Conservation (phyloP, 768 basidiomycete species). For the Amanita molliuscula region DNA sequence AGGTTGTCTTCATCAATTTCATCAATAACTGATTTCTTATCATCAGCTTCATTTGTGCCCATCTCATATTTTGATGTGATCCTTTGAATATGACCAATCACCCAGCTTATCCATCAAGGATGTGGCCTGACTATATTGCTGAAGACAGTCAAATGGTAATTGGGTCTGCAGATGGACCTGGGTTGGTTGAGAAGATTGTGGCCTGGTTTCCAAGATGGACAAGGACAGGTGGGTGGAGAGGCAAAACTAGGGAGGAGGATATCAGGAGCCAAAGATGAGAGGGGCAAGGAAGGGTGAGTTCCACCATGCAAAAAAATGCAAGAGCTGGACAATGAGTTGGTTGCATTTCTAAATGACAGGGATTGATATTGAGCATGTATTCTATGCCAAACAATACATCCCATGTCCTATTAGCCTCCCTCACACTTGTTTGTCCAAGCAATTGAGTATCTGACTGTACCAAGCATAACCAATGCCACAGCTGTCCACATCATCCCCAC, state of each 20-base stretch:
- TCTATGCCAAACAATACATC: not conserved
- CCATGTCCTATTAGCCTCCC: not conserved
- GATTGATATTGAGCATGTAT: not conserved
- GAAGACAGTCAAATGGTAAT: slow-evolving; percentile 40
- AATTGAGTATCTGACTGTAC: slow-evolving; percentile 69
- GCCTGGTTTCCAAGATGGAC: slow-evolving; percentile 34
- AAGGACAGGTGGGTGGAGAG: slow-evolving; percentile 12
- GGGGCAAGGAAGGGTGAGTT: slow-evolving; percentile 16
- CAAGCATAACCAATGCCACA: slow-evolving; percentile 55
- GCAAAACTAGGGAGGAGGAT: slow-evolving; percentile 6
- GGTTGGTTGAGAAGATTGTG: slow-evolving; percentile 34
- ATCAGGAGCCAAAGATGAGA: slow-evolving; percentile 12
- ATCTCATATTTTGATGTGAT: no score
- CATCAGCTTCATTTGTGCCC: no score
- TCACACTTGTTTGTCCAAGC: slow-evolving; percentile 16
- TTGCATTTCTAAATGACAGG: slow-evolving; percentile 56
- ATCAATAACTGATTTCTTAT: no score
- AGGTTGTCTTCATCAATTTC: no score
- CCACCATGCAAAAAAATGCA: slow-evolving; percentile 42
- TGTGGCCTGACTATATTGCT: slow-evolving; percentile 57
- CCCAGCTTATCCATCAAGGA: slow-evolving; percentile 51
- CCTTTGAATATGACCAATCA: no score
- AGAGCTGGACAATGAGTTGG: slow-evolving; percentile 77
- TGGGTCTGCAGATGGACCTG: slow-evolving; percentile 25
- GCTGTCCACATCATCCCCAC: slow-evolving; percentile 55